Base-by-base conservation (phyloP, 352 stramenopile genomes). In the Phytophthora aleatoria region DNA sequence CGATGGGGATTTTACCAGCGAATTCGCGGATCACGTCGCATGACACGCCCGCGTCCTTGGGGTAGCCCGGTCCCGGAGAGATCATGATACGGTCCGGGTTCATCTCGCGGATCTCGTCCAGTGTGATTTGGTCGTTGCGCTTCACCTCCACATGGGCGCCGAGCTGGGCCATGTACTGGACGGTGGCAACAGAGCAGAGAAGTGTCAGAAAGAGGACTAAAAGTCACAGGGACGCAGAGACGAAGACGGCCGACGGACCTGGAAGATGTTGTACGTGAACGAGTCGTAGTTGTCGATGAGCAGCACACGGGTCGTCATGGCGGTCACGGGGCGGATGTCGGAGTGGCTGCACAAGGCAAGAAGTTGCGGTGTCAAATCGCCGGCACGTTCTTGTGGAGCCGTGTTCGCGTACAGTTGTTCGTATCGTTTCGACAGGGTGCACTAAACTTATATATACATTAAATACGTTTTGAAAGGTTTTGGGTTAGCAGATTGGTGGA, bases 251-350 rank as follows among this genome's bases (percentile, higher is more conserved):
- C 24, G 48, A 49, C 63, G 26, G 43, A 90, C 84, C 79, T 95
- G 87, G 71, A 85, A 95, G 65, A 96, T 83, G 71, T 96, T 96
- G 81, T 96, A 96, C 70, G 86, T 94, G 79, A 96, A 96, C 61
- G 88, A 96, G 81, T 96, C 88, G 56, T 96, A 96, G 71, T 96
- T 96, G 78, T 96, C 88, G 74, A 96, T 91, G 53, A 96, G 75
- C 50, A 96, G 71, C 67, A 96, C 88, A 55, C 81, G 83, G 24
- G 79, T 92, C 45, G 74, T 67, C 66, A 81, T 80, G 54, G 65
- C 69, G 41, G 26, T 41, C 5, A 42, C 35, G 13, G 6, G 26
- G 36, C 33, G 13, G 43, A 15, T 61, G 43, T 27, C 58, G 33
- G 50, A 43, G 38, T 58, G 36, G 54, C 27, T 10, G 6, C 9